Evolutionary conservation across 2,329 filamentous ascomycete species (phyloP), one percentile per base, ranked within the genome.

Genomic region (Beauveria brongniartii): DNA sequence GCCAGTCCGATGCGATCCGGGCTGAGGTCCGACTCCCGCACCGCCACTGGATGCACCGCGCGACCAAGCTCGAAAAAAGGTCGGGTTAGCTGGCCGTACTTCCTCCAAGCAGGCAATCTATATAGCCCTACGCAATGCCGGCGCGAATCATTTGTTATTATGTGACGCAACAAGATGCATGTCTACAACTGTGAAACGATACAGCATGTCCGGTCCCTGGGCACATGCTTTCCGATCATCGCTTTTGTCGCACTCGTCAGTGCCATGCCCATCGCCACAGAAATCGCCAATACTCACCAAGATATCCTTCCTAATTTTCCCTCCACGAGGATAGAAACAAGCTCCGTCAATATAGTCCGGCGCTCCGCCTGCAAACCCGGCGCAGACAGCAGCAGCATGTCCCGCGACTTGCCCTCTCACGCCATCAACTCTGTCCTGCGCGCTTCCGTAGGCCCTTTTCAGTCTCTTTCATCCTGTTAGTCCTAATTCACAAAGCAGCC

Each of bases 211-310:
- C 26, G 4, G 30, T 34, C 4, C 10, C 24, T 18, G 3, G 5
- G 16, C n/a, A 22, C 6, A 52, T 59, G 46, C 34, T 59, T 18
- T 2, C 22, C 41, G 40, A 28, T 48, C 48, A 20, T 62, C 44
- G 40, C 47, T 26, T 37, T 64, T 37, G 53, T 54, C 40, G 56
- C 56, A 26, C 40, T 52, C 24, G 61, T 54, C 30, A n/a, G 41
- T 28, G 60, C 52, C 12, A 50, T 60, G 56, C 55, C 56, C 55
- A 61, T 44, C 41, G 26, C 53, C 37, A 58, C 55, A 41, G 44
- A 28, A 16, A 6, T 9, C 46, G 12, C 14, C 14, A 5, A 16
- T 18, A 3, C 5, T 14, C 20, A 2, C 16, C 14, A n/a, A 12
- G 26, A 37, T 3, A n/a, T 8, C 3, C 20, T 26, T n/a, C 1